These are phyloP conservation scores for Neurospora sp. DNA, from an alignment of 495 filamentous ascomycete genomes.

Conservation along the genomic window DNA sequence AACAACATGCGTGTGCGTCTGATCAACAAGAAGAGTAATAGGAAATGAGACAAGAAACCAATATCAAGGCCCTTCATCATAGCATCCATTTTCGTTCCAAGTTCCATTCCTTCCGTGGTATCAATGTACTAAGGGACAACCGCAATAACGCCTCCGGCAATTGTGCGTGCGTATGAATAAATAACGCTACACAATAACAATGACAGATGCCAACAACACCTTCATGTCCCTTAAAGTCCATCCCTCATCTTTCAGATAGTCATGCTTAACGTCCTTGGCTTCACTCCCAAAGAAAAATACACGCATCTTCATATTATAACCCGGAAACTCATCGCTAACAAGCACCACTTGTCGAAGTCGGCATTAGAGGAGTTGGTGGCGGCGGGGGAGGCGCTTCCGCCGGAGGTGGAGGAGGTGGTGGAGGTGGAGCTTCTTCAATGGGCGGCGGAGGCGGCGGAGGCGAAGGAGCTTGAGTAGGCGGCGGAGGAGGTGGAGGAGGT, in stretches of 20 bases:
- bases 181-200: not conserved
- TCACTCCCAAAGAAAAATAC: not conserved
- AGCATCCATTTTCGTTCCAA: not conserved
- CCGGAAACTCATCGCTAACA: not conserved
- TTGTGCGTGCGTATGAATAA: not conserved
- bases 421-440: not conserved
- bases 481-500: not conserved
- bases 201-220: not conserved
- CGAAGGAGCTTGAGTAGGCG: not conserved
- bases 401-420: not conserved
- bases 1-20: not conserved
- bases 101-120: not conserved
- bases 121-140: not conserved
- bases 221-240: not conserved
- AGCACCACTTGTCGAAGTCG: not conserved
- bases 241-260: not conserved
- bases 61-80: not conserved
- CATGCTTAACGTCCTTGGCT: not conserved
- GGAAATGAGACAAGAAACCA: not conserved
- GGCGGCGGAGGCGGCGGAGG: not conserved
- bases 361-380: not conserved
- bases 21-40: not conserved
- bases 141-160: not conserved
- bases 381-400: not conserved
- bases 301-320: not conserved